phyloP scores from a whole-genome alignment of 192 early-diverging fungal species.

The Backusella luteola region DNA sequence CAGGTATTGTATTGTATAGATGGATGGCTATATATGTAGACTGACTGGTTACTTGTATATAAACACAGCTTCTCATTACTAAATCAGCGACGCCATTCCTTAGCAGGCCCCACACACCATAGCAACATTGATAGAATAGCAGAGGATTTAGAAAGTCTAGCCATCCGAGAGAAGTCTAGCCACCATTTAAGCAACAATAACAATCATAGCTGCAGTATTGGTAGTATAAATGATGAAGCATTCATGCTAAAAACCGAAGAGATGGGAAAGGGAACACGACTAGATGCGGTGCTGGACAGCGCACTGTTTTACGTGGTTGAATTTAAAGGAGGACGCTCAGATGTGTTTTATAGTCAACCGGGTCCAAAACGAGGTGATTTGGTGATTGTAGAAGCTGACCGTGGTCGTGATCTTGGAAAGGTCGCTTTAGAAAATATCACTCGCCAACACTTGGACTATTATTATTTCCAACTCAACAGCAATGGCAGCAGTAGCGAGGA shows the following conservation, averaged over 20 bases:
- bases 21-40: not conserved
- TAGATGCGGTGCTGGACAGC: conserved; percentile 38
- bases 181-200: not conserved
- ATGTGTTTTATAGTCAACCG: conserved; percentile 62
- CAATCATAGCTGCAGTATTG: conserved; percentile 11
- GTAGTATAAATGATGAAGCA: conserved; percentile 33
- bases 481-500: conserved; percentile 21
- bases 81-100: conserved; percentile 38
- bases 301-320: conserved; percentile 78
- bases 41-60: not conserved
- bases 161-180: conserved; percentile 13
- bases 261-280: conserved; percentile 45
- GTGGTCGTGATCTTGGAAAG: conserved; percentile 88
- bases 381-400: conserved; percentile 87
- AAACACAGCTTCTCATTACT: conserved; percentile 1
- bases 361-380: conserved; percentile 57
- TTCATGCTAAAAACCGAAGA: conserved; percentile 28
- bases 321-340: conserved; percentile 86
- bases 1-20: not conserved
- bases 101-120: conserved; percentile 31
- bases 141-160: conserved; percentile 12
- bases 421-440: conserved; percentile 67
- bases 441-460: conserved; percentile 41
- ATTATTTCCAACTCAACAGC: conserved; percentile 38
- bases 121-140: conserved; percentile 21